phyloP scores from a whole-genome alignment of 2,329 filamentous ascomycete species.

The Byssochlamys sp. region DNA sequence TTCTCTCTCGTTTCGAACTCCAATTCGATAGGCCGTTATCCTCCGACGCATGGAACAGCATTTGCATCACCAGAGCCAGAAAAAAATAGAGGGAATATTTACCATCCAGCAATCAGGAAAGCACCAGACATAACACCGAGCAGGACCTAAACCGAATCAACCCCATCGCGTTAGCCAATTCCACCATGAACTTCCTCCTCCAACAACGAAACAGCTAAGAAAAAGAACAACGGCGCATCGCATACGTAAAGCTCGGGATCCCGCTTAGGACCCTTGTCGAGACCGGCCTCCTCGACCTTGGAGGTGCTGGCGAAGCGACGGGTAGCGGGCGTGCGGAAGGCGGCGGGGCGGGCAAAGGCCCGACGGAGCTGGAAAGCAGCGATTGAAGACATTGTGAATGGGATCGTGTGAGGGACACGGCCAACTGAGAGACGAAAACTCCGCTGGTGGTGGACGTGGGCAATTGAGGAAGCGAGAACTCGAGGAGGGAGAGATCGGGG shows the following conservation, averaged over 20 bases:
- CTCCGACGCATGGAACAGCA: background rate
- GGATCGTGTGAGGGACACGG: background rate
- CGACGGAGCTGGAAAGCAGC: constrained; percentile 33
- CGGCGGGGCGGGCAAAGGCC: constrained; percentile 31
- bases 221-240: background rate
- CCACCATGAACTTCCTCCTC: constrained; percentile 3
- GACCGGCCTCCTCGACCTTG: constrained; percentile 39
- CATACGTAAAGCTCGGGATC: constrained; percentile 69
- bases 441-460: constrained; percentile 9
- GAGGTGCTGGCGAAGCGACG: constrained; percentile 30
- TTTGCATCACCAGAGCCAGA: background rate
- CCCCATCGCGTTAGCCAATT: constrained; percentile 11
- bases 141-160: constrained; percentile 57
- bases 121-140: constrained; percentile 82
- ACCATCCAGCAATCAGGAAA: constrained; percentile 76
- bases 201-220: background rate
- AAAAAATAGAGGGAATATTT: constrained; percentile 12
- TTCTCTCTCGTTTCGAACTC: background rate
- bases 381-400: constrained; percentile 31
- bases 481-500: background rate
- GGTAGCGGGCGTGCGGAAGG: constrained; percentile 31
- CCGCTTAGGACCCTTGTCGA: constrained; percentile 56
- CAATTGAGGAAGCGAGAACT: constrained; percentile 8
- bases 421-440: background rate
- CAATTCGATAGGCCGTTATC: background rate